Percentiles rank a stretch among this genome's conserved stretches.
Conservation (phyloP, 345 rosid species). For the Brassica carinata region DNA sequence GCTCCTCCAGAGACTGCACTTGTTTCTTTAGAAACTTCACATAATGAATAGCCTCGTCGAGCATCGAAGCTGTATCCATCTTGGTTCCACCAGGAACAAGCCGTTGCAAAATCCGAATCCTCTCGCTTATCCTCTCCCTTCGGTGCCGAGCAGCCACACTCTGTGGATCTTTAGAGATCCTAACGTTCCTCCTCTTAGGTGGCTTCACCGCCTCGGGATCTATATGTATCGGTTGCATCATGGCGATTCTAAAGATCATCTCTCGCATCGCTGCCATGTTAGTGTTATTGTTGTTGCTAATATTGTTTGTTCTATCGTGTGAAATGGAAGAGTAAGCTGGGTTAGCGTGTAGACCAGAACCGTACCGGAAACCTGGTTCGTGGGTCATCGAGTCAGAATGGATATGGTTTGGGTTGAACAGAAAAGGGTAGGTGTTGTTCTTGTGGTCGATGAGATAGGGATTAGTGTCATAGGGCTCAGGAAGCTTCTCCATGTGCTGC, state of each 20-base stretch:
- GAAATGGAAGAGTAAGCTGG: conserved; percentile 34
- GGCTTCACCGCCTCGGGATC: conserved; percentile 90
- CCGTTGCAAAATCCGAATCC: conserved; percentile 87
- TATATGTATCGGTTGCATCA: conserved; percentile 81
- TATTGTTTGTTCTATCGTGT: conserved; percentile 33
- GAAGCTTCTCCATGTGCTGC: conserved; percentile 71
- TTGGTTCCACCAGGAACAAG: conserved; percentile 99
- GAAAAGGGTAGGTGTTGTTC: conserved; percentile 35
- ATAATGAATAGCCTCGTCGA: conserved; percentile 92
- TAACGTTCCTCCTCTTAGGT: conserved; percentile 86
- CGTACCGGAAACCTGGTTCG: conserved; percentile 35
- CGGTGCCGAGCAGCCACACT: conserved; percentile 93
- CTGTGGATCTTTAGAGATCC: conserved; percentile 93
- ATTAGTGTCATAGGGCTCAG: conserved; percentile 47
- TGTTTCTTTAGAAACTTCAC: conserved; percentile 88
- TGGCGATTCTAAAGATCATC: conserved; percentile 84
- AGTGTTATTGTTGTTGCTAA: conserved; percentile 36
- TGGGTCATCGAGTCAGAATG: conserved; percentile 24
- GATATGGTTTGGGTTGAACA: conserved; percentile 37
- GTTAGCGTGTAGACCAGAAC: conserved; percentile 26
- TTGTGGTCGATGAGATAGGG: conserved; percentile 29
- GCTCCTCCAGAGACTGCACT: conserved; percentile 75
- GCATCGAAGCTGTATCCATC: conserved; percentile 96
- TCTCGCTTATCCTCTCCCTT: conserved; percentile 85
- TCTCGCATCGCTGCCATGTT: conserved; percentile 80